Evolutionary conservation across 2,329 filamentous ascomycete species (phyloP), one percentile per base, ranked within the genome.

Genomic region (Hypoxylon sp.): DNA sequence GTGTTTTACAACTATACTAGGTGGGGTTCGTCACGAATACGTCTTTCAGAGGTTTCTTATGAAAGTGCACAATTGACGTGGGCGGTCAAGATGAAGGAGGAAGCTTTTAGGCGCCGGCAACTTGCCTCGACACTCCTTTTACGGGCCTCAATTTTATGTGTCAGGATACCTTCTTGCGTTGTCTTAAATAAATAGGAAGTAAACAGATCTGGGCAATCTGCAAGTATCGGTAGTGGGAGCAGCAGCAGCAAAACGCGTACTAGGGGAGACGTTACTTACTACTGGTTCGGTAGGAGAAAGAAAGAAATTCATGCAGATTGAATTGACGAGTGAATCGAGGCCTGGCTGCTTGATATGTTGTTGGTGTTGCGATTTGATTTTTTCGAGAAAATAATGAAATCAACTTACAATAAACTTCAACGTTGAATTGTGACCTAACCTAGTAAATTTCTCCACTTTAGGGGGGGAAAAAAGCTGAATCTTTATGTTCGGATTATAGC

Each of bases 151-250:
- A 65, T 59, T 72, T 69, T 56, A 5, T 30, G 55, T 69, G 64
- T 70, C 63, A 68, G 68, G 72, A 74, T 75, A 73, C 56, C 49
- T 67, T 65, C 52, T 63, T 71, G 61, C 66, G 59, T 66, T 70
- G 65, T 69, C 66, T 68, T 71, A 45, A 36, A 45, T 65, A 48
- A 46, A 49, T 63, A 61, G 34, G 30, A 46, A 65, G 46, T 63
- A 62, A 61, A 51, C 63, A 53, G 59, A 41, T 50, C n/a, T 23
- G 50, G 48, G 49, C 45, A 34, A 32, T 72, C 59, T 65, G 51
- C 50, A 25, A 66, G 41, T 52, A 65, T 66, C 21, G 45, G 43
- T 66, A 56, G 49, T 25, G 34, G 60, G 28, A 13, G 25, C 19
- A 58, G 43, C 53, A 51, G 45, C 51, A 61, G 30, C 14, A 36